These are phyloP conservation scores for Coemansia sp. DNA, from an alignment of 192 early-diverging fungal species.

Conservation along the genomic window DNA sequence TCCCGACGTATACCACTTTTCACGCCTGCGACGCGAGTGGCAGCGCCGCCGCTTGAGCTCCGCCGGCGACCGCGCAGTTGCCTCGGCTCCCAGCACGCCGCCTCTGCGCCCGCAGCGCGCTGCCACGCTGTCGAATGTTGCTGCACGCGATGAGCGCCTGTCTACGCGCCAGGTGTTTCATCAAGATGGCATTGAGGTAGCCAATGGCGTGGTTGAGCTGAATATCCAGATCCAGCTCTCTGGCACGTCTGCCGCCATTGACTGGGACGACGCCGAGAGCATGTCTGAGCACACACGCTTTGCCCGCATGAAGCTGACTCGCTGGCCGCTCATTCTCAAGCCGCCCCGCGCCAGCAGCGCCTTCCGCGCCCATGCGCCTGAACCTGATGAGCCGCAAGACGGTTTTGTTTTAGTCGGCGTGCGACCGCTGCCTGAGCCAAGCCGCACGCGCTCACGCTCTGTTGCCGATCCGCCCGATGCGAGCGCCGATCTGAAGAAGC, in stretches of 20 bases:
- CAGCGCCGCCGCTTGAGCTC: constrained; percentile 38
- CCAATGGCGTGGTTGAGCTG: constrained; percentile 50
- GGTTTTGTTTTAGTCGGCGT: constrained; percentile 44
- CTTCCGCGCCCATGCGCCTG: constrained; percentile 1
- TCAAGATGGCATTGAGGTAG: constrained; percentile 44
- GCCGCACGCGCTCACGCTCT: constrained; percentile 20
- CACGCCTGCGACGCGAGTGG: constrained; percentile 53
- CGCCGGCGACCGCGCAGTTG: constrained; percentile 14
- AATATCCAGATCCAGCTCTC: constrained; percentile 45
- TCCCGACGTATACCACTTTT: constrained; percentile 50
- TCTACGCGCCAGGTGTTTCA: constrained; percentile 19
- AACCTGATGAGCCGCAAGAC: constrained; percentile 38
- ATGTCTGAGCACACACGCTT: constrained; percentile 44
- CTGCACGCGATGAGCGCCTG: background rate
- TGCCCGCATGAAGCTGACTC: constrained; percentile 45
- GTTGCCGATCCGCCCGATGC: constrained; percentile 1
- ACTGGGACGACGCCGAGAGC: constrained; percentile 41
- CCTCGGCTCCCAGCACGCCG: constrained; percentile 35
- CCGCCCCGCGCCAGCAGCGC: constrained; percentile 19
- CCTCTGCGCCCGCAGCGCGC: constrained; percentile 31
- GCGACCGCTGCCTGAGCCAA: constrained; percentile 48
- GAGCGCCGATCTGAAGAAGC: constrained; percentile 17
- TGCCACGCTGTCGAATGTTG: constrained; percentile 11
- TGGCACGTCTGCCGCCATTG: constrained; percentile 15
- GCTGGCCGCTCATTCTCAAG: constrained; percentile 45